These are phyloP conservation scores for Plasmodium inui DNA, from an alignment of 169 alveolate species.

Conservation along the genomic window DNA sequence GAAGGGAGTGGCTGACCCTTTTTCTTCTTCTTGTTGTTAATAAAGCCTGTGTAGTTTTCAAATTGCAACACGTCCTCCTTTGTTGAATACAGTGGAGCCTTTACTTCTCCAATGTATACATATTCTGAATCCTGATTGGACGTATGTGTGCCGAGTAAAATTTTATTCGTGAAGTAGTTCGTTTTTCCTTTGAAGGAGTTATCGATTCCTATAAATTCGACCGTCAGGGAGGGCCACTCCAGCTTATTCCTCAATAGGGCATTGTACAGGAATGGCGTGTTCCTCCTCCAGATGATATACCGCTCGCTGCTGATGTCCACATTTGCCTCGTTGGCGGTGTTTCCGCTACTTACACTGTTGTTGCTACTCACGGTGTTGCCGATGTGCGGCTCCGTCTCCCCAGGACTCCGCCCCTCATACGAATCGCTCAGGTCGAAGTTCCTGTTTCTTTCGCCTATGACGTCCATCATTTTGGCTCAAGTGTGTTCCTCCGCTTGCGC, in stretches of 20 bases:
- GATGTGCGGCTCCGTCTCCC: neutral
- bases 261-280: constrained; percentile 96
- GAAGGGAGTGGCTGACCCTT: constrained; percentile 56
- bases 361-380: neutral
- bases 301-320: constrained; percentile 37
- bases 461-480: constrained; percentile 2
- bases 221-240: constrained; percentile 97
- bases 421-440: constrained; percentile 19
- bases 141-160: constrained; percentile 95
- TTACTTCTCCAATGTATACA: constrained; percentile 90
- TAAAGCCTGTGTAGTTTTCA: constrained; percentile 86
- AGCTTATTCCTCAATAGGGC: constrained; percentile 92
- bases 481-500: neutral
- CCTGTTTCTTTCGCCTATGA: constrained; percentile 4
- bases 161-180: constrained; percentile 88
- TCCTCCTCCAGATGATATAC: constrained; percentile 93
- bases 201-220: constrained; percentile 82
- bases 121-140: constrained; percentile 93
- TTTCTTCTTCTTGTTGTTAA: constrained; percentile 57
- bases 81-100: constrained; percentile 76
- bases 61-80: constrained; percentile 80
- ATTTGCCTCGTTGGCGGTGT: neutral
- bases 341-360: neutral
- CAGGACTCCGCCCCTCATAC: constrained; percentile 7
- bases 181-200: constrained; percentile 75